Percentiles rank a stretch among this genome's conserved stretches.
Conservation (phyloP, 2,329 filamentous ascomycete genomes). For the Dactylonectria estremocensis region DNA sequence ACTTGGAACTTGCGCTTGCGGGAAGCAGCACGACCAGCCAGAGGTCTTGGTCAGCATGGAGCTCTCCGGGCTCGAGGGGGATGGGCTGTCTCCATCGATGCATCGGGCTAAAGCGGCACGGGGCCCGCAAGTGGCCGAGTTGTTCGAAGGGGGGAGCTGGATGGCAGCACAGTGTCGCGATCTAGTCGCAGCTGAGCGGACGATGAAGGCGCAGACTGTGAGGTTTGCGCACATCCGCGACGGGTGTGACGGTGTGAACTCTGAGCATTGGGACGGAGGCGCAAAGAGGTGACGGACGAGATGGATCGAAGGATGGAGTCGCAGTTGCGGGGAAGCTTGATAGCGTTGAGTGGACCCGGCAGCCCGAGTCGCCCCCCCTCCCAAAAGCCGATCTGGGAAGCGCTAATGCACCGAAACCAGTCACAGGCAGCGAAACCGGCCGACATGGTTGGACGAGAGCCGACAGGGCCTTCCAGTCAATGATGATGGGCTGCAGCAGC, state of each 20-base stretch:
- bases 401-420: constrained; percentile 35
- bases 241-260: constrained; percentile 49
- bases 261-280: constrained; percentile 47
- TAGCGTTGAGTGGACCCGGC: constrained; percentile 36
- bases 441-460: constrained; percentile 30
- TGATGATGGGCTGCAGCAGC: constrained; percentile 31
- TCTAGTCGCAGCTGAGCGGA: neutral
- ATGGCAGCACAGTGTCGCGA: constrained; percentile 35
- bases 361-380: constrained; percentile 28
- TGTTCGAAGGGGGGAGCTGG: constrained; percentile 17
- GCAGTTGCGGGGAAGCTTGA: constrained; percentile 47
- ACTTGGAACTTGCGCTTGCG: constrained; percentile 21
- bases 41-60: constrained; percentile 23
- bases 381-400: constrained; percentile 42
- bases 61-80: constrained; percentile 30
- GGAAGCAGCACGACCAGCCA: constrained; percentile 22
- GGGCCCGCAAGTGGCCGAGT: constrained; percentile 36
- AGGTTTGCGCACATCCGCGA: constrained; percentile 29
- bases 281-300: constrained; percentile 1
- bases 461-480: constrained; percentile 20
- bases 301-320: constrained; percentile 19
- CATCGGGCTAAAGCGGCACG: constrained; percentile 44
- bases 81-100: constrained; percentile 30
- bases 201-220: constrained; percentile 40
- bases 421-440: constrained; percentile 29